Evolutionary conservation across 768 basidiomycete species (phyloP), one percentile per base, ranked within the genome.

Genomic region (Kockovaella imperatae): DNA sequence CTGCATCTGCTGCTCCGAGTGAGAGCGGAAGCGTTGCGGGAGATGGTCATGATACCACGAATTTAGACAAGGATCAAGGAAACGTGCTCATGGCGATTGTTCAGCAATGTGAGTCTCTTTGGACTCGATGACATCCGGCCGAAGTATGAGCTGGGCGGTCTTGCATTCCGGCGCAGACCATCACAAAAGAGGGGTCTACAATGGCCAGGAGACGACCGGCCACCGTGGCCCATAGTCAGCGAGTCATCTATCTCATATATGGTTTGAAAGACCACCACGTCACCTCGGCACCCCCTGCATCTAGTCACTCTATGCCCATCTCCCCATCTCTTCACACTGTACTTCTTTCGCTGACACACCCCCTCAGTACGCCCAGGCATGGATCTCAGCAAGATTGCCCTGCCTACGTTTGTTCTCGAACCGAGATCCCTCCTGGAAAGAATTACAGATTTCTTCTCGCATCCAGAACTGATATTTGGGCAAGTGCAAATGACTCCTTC

Each of bases 391-490:
- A 84, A 88, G 73, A 89, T 97, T 53, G 89, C 88, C 14, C 86
- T 71, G 18, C 70, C 62, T 13, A 75, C 74, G 0, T 99, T 97
- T 63, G 93, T 99, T 0, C 80, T 99, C 49, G 93, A 99, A 74
- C 95, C 95, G 4, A 77, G 95, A 65, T 89, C 87, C 61, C 88
- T 96, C 85, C 80, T 96, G 40, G 95, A 99, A 75, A 82, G 95
- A 57, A 93, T 99, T 62, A 97, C 95, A 28, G 93, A 99, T 75
- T 99, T 99, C 74, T 91, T 97, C 84, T 84, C 89, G 48, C 95
- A 97, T 73, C 90, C 95, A 25, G 91, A 99, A 74, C 83, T 97
- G 67, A 63, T 65, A 35, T 62, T 68, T 48, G 57, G 61, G 64
- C 61, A 42, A 26, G 64, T 58, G 18, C 31, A n/a, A n/a, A n/a